A percentile compares a stretch with the other conserved stretches of the same genome.
phyloP scores from a whole-genome alignment of 2,329 filamentous ascomycete species.

The Fusarium haematococcum region DNA sequence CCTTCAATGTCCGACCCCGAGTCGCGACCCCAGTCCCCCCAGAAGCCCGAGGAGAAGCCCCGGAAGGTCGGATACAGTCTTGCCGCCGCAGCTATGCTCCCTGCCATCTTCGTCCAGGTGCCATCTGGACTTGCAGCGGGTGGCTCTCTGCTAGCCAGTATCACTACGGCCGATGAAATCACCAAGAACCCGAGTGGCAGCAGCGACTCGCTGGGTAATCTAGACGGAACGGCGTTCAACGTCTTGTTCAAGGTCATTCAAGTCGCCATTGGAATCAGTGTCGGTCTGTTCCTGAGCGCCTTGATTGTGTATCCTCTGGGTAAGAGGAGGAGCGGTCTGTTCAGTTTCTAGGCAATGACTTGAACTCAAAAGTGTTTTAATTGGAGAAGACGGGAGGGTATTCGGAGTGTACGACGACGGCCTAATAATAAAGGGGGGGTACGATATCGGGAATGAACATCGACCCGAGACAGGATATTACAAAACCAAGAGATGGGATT shows the following conservation, averaged over 20 bases:
- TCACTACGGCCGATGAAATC: constrained; percentile 67
- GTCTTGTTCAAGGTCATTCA: constrained; percentile 70
- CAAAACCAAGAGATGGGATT: constrained; percentile 7
- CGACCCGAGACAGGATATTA: neutral
- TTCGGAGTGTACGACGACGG: neutral
- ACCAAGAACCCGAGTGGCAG: constrained; percentile 55
- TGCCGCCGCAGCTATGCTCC: constrained; percentile 86
- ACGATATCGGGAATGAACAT: neutral
- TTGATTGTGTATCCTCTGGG: constrained; percentile 67
- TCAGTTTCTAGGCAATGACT: constrained; percentile 58
- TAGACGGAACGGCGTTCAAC: constrained; percentile 63
- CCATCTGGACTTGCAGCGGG: constrained; percentile 71
- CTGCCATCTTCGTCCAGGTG: constrained; percentile 83
- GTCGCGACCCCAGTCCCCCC: constrained; percentile 42
- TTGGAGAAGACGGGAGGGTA: neutral
- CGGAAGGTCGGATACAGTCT: constrained; percentile 76
- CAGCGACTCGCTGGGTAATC: constrained; percentile 41
- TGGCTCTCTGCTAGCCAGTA: constrained; percentile 68
- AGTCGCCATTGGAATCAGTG: constrained; percentile 72
- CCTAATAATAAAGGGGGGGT: neutral
- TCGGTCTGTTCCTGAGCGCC: constrained; percentile 68
- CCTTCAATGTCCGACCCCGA: constrained; percentile 50
- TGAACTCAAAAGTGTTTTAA: neutral
- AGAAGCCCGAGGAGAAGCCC: constrained; percentile 46
- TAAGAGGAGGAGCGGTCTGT: constrained; percentile 68